phyloP scores from a whole-genome alignment of 2,329 filamentous ascomycete species.

The Calonectria honghensis region DNA sequence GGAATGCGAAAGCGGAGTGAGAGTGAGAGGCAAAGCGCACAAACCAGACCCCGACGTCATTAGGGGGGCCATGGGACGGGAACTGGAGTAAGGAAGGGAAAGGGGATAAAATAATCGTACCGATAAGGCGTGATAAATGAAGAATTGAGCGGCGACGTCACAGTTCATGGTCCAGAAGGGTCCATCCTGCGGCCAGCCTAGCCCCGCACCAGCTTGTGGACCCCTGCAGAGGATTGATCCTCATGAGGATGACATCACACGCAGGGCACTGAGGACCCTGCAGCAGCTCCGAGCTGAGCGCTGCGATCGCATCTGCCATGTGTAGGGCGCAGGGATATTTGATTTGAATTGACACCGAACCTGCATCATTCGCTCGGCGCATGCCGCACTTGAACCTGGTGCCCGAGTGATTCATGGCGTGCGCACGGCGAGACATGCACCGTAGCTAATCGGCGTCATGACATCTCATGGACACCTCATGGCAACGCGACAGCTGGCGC shows the following conservation, averaged over 20 bases:
- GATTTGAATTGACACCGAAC: too few relatives aligned
- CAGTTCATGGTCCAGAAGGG: conserved; percentile 11
- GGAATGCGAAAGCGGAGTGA: conserved; percentile 4
- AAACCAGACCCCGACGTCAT: neutral
- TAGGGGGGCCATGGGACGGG: neutral
- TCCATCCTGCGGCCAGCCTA: neutral
- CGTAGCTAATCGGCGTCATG: conserved; percentile 1
- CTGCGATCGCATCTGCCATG: neutral
- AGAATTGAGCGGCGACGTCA: conserved; percentile 3
- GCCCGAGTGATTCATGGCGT: neutral
- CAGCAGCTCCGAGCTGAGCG: conserved; percentile 3
- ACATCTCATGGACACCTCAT: neutral
- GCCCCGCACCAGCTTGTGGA: neutral
- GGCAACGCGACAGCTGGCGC: neutral
- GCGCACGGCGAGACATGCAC: neutral
- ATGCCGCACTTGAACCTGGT: neutral
- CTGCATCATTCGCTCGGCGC: neutral
- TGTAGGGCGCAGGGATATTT: neutral
- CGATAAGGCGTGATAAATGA: neutral
- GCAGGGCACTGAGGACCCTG: conserved; percentile 5
- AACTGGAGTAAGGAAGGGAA: neutral
- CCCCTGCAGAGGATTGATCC: neutral
- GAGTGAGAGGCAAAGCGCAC: neutral
- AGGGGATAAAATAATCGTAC: neutral
- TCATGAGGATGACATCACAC: conserved; percentile 3